Conservation (phyloP, 305 asterid genomes). For the Fraxinus platypoda region DNA sequence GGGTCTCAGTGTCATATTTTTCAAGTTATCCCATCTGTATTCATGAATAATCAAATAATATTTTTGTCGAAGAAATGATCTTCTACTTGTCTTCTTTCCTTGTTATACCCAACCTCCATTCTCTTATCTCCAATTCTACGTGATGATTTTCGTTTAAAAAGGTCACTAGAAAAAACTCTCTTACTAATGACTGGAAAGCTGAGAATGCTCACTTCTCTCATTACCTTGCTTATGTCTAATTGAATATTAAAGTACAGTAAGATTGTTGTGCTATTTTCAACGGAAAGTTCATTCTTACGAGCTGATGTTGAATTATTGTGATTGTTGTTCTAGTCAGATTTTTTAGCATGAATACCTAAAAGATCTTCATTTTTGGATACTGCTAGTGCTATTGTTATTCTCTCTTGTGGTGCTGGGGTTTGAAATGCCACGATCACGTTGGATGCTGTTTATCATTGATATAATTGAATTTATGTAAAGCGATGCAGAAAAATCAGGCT, state of each 20-base stretch:
- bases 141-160: neutral
- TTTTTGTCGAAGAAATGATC: neutral
- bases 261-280: neutral
- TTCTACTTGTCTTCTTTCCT: neutral
- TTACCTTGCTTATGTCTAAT: neutral
- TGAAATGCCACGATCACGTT: neutral
- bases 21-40: neutral
- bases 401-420: neutral
- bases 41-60: neutral
- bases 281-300: neutral
- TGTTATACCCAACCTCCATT: neutral
- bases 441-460: neutral
- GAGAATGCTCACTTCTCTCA: neutral
- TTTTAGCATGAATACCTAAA: neutral
- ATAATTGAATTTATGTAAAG: neutral
- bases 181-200: neutral
- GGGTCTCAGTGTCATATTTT: neutral
- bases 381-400: neutral
- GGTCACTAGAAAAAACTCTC: neutral
- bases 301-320: neutral
- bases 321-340: neutral
- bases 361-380: neutral
- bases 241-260: neutral
- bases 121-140: neutral
- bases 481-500: neutral